Base-by-base conservation (phyloP, 2,329 filamentous ascomycete genomes). In the Cordyceps pruinosa region DNA sequence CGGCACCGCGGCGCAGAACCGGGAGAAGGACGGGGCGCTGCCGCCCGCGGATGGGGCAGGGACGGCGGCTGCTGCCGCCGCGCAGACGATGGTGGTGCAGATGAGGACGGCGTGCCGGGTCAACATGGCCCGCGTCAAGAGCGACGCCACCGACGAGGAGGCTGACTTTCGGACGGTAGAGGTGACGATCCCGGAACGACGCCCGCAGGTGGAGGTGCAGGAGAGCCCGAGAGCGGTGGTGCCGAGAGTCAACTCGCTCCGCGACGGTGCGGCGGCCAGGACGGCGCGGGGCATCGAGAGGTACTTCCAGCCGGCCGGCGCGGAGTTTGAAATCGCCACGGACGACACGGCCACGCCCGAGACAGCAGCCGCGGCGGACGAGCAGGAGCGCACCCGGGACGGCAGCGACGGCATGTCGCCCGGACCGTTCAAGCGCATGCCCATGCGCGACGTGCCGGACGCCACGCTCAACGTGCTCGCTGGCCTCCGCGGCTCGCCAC, bases 331-430 rank as follows among this genome's bases (percentile, higher is more conserved):
- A 19, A 73, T 73, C 61, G 68, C 68, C 50, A 66, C 61, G 26
- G 71, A 73, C 60, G 63, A 69, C 35, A 72, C 70, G 17, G 69
- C 69, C 41, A 71, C 65, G 10, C 32, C 57, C 10, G 54, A 41
- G 26, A 13, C 37, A 8, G 17, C 39, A 32, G 21, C 5, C 17
- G 5, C n/a, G 25, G 26, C n/a, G 13, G 2, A 26, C 19, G n/a
- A 39, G 17, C 5, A 44, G 34, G 9, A 45, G n/a, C 6, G 21
- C 8, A n/a, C 1, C 13, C 17, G 46, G 8, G 13, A 12, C 15
- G 15, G 34, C 15, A 35, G 30, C 30, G 30, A 12, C 12, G 12
- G 30, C 30, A 6, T 32, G 30, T 9, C 21, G 2, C 13, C 6
- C 32, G 19, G 15, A 5, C 6, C 32, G 15, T 17, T 26, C 3